Percentiles rank a stretch among this genome's conserved stretches.
Conservation (phyloP, 2,329 filamentous ascomycete genomes). For the Coleophoma cylindrospora region DNA sequence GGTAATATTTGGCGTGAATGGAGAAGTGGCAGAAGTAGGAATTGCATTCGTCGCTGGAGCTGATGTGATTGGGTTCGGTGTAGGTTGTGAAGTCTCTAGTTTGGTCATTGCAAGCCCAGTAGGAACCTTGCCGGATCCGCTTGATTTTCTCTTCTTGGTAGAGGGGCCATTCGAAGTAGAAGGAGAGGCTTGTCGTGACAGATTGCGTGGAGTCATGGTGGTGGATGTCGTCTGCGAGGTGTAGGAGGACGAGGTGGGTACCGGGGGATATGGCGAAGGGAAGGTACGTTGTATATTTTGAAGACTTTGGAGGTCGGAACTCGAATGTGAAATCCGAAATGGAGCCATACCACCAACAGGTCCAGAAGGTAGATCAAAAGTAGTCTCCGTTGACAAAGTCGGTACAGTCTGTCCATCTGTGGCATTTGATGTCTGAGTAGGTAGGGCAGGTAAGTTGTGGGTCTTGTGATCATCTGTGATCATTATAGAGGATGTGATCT, state of each 20-base stretch:
- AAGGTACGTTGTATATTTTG: slow-evolving; percentile 51
- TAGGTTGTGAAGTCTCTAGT: slow-evolving; percentile 52
- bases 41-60: slow-evolving; percentile 25
- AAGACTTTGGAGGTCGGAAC: slow-evolving; percentile 56
- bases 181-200: slow-evolving; percentile 73
- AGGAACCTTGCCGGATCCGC: slow-evolving; percentile 63
- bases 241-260: slow-evolving; percentile 21
- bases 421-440: slow-evolving; percentile 22
- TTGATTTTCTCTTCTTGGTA: slow-evolving; percentile 80
- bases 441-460: slow-evolving; percentile 42
- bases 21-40: slow-evolving; percentile 40
- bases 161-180: slow-evolving; percentile 57
- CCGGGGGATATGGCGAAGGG: slow-evolving; percentile 29
- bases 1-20: slow-evolving; percentile 44
- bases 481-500: slow-evolving; percentile 83
- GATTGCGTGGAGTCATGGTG: slow-evolving; percentile 50
- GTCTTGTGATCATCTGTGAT: slow-evolving; percentile 99
- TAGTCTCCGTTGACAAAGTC: slow-evolving; percentile 30
- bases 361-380: slow-evolving; percentile 18
- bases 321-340: slow-evolving; percentile 55
- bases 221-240: slow-evolving; percentile 33
- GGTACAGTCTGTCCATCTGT: slow-evolving; percentile 32
- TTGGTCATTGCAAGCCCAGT: slow-evolving; percentile 77
- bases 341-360: slow-evolving; percentile 30
- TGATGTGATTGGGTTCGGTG: slow-evolving; percentile 31